Percentiles rank a stretch among this genome's conserved stretches.
Evolutionary conservation across 495 filamentous ascomycete species (phyloP).

Genomic region (Xylaria nigripes): DNA sequence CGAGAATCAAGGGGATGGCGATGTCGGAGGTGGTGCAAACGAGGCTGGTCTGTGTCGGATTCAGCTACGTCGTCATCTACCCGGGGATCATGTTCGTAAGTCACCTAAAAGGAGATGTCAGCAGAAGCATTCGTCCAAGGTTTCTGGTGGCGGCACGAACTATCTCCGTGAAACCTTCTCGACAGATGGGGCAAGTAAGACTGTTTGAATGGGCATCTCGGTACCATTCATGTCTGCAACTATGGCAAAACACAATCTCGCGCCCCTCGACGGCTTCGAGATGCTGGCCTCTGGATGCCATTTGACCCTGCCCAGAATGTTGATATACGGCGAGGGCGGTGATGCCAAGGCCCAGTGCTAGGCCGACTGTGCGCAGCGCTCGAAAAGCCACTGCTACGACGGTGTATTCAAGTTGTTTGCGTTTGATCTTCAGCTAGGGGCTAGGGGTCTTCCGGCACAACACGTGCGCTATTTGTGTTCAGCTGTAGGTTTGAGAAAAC

Average conservation of each 20-base stretch:
- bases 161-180: constrained; percentile 75
- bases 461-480: neutral
- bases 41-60: constrained; percentile 29
- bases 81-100: constrained; percentile 32
- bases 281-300: constrained; percentile 31
- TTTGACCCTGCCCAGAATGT: constrained; percentile 26
- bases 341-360: constrained; percentile 42
- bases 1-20: constrained; percentile 25
- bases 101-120: constrained; percentile 25
- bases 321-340: constrained; percentile 41
- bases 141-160: constrained; percentile 38
- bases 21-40: constrained; percentile 16
- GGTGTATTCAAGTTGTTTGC: neutral
- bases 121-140: neutral
- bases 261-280: constrained; percentile 39
- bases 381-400: constrained; percentile 38
- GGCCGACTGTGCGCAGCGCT: constrained; percentile 38
- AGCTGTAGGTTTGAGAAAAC: neutral
- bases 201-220: constrained; percentile 48
- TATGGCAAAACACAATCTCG: constrained; percentile 76
- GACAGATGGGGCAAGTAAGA: constrained; percentile 67
- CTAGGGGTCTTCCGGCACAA: neutral
- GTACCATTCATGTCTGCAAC: constrained; percentile 72
- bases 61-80: constrained; percentile 24
- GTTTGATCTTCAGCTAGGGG: neutral